Percentiles rank a stretch among this genome's conserved stretches.
phyloP scores from a whole-genome alignment of 306 rosid genomes.

The Lathyrus oleraceus region DNA sequence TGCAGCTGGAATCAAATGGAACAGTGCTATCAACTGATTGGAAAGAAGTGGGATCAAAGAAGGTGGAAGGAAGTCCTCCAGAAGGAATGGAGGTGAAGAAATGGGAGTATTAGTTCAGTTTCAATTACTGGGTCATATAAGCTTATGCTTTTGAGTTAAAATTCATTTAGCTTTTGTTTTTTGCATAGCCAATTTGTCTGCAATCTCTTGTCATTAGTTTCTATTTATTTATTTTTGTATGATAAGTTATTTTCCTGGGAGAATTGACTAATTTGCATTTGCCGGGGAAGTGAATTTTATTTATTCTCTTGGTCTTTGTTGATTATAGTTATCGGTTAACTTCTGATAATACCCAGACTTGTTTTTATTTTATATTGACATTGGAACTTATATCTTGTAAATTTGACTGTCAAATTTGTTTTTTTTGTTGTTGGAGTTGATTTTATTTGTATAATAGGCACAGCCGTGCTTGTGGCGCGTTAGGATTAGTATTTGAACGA shows the following conservation, averaged over 20 bases:
- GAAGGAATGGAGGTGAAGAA: conserved; percentile 97
- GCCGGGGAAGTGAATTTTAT: conserved; percentile 32
- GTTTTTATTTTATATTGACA: neutral
- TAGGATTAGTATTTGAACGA: no score
- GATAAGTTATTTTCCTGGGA: conserved; percentile 6
- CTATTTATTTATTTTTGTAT: neutral
- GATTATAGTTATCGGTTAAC: conserved; percentile 8
- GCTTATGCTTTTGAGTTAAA: neutral
- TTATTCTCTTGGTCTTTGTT: conserved; percentile 12
- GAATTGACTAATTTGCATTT: conserved; percentile 30
- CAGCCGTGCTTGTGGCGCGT: no score
- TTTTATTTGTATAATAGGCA: no score
- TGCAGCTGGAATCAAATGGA: conserved; percentile 84
- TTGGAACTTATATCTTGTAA: no score
- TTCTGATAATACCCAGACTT: neutral
- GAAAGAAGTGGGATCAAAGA: conserved; percentile 96
- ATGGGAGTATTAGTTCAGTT: conserved; percentile 61
- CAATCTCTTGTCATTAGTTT: neutral
- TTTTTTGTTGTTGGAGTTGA: no score
- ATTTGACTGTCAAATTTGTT: no score
- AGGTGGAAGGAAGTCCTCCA: conserved; percentile 95
- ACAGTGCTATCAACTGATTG: conserved; percentile 95
- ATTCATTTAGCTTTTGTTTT: neutral
- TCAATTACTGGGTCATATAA: neutral
- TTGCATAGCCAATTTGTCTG: neutral